Conservation (phyloP, 139 green algal species). For the Diplosphaera chodatii region DNA sequence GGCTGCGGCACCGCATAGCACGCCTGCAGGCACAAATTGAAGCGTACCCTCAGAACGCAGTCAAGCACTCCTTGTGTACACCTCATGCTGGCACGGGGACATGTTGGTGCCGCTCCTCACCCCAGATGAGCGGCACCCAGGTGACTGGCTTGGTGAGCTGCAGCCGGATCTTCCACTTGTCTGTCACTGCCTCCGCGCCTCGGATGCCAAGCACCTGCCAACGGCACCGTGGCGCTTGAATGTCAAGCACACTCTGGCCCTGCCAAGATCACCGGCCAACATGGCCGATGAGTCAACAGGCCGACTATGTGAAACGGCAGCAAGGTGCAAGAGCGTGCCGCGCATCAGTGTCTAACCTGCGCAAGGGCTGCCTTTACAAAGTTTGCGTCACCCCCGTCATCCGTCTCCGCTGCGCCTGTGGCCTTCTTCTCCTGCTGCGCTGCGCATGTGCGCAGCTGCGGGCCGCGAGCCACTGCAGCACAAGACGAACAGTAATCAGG, state of each 20-base stretch:
- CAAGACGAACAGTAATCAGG: no score
- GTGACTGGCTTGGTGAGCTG: conserved; percentile 99
- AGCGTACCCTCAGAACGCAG: no score
- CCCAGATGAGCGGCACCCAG: conserved; percentile 99
- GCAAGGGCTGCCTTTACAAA: conserved; percentile 18
- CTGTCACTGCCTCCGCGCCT: conserved; percentile 62
- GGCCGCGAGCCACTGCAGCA: neutral
- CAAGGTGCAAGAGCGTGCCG: no score
- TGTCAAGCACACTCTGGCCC: no score
- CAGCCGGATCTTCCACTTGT: conserved; percentile 95
- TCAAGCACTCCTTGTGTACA: neutral
- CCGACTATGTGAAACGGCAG: no score
- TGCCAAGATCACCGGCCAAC: no score
- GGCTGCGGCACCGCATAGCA: conserved; percentile 92
- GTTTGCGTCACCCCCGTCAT: neutral
- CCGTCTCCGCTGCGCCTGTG: neutral
- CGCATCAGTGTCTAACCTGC: no score
- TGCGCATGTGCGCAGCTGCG: neutral
- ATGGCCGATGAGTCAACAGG: no score
- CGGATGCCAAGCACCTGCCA: conserved; percentile 76
- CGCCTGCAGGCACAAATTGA: conserved; percentile 51
- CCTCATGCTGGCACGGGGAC: neutral
- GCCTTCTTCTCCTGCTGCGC: neutral
- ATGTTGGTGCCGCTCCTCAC: conserved; percentile 27
- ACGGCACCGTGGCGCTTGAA: no score